A percentile compares a stretch with the other conserved stretches of the same genome.
Conservation (phyloP, 1,284 basidiomycete species). For the Ganoderma boninense region DNA sequence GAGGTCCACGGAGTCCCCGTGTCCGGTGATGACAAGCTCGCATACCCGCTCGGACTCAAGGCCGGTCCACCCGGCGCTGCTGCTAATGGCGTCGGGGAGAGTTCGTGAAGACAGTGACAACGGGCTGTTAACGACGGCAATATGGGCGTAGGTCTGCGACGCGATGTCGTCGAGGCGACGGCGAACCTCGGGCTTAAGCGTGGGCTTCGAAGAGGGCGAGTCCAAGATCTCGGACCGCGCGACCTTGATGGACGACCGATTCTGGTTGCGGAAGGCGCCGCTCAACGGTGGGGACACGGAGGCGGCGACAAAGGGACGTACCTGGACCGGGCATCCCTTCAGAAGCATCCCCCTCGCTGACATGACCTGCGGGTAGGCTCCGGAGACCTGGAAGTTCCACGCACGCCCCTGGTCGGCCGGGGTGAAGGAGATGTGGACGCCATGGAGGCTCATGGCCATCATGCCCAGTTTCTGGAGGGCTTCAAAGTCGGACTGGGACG, state of each 20-base stretch:
- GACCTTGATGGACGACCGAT: constrained; percentile 88
- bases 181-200: constrained; percentile 88
- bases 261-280: constrained; percentile 52
- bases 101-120: constrained; percentile 75
- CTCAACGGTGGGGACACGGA: constrained; percentile 9
- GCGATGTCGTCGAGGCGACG: constrained; percentile 93
- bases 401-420: constrained; percentile 74
- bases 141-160: constrained; percentile 85
- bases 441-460: constrained; percentile 83
- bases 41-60: constrained; percentile 94
- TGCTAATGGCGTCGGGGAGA: constrained; percentile 79
- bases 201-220: constrained; percentile 81
- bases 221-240: constrained; percentile 93
- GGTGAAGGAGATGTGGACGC: constrained; percentile 83
- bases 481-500: constrained; percentile 63
- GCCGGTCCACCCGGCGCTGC: constrained; percentile 81
- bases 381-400: constrained; percentile 93
- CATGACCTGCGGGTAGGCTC: constrained; percentile 94
- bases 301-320: constrained; percentile 43
- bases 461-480: constrained; percentile 84
- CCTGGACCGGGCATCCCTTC: constrained; percentile 89
- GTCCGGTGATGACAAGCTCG: constrained; percentile 90
- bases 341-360: constrained; percentile 88
- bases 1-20: constrained; percentile 89
- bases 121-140: constrained; percentile 88